These are phyloP conservation scores for Tillandsia leiboldiana DNA, from an alignment of 176 grass and related monocot genomes.

Conservation along the genomic window DNA sequence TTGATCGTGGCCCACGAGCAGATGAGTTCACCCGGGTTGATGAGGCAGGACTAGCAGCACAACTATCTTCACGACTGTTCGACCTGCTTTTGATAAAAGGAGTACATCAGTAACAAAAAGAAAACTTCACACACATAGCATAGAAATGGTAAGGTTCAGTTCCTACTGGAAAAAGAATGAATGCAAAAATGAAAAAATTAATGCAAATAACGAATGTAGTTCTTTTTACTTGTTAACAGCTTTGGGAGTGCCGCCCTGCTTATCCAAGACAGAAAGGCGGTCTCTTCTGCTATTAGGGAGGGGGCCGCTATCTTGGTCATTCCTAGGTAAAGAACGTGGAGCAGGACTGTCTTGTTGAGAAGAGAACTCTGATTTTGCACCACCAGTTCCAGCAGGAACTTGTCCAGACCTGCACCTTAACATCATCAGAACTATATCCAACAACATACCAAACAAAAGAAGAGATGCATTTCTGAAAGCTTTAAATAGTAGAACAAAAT, in stretches of 20 bases:
- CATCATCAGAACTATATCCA: constrained; percentile 8
- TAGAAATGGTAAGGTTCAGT: not conserved
- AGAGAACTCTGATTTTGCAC: constrained; percentile 51
- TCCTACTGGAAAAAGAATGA: not conserved
- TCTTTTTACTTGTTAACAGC: constrained; percentile 61
- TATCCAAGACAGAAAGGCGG: constrained; percentile 46
- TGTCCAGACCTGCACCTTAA: constrained; percentile 50
- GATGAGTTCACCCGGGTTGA: constrained; percentile 48
- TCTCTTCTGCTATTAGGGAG: constrained; percentile 61
- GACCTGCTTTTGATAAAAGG: constrained; percentile 26
- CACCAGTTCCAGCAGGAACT: constrained; percentile 27
- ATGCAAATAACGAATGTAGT: not conserved
- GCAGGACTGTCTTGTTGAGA: constrained; percentile 54
- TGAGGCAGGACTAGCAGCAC: constrained; percentile 31
- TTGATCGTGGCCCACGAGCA: constrained; percentile 60
- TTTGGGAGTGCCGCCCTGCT: constrained; percentile 41
- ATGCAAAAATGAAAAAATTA: not conserved
- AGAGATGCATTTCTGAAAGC: constrained; percentile 16
- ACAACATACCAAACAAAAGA: not conserved
- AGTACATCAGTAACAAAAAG: not conserved
- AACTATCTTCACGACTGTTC: constrained; percentile 41
- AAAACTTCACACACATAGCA: not conserved
- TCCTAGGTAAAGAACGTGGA: constrained; percentile 45
- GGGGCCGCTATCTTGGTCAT: constrained; percentile 49
- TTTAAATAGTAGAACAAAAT: not conserved